Evolutionary conservation across 257 asterid species (phyloP), one percentile per base, ranked within the genome.

Genomic region (Agastache rugosa): DNA sequence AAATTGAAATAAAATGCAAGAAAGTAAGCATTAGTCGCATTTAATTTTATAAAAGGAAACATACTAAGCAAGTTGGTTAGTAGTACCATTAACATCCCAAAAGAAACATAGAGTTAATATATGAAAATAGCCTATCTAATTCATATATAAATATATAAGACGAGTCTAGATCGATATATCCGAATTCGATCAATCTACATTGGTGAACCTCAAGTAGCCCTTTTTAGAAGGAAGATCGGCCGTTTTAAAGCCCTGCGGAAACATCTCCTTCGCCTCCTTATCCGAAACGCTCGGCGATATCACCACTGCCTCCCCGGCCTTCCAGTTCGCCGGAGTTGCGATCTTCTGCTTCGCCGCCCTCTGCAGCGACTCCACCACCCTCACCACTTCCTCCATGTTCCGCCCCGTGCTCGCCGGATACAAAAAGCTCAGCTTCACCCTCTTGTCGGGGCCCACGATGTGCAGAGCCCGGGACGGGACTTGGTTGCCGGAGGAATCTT

Each of bases 311-410:
- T 88, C 97, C 7, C 93, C 97, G 0, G 84, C 85, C 20, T 90
- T 90, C 96, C 97, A 93, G 82, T 91, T 93, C 0, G 86, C 97
- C 5, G 97, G 98, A 0, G 96, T 93, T 0, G 97, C 90, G 8
- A 90, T 68, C 86, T 86, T 91, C 79, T 93, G 81, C 83, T 80
- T 72, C 1, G 82, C 71, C 6, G 91, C 96, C 84, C 63, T 80
- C 79, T 71, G 82, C 77, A 90, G 25, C 0, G 98, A 87, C 22
- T 93, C 96, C 68, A 90, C 1, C 50, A 73, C 98, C 90, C 98
- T 75, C 78, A 89, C 27, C 66, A 93, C 97, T 22, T 93, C 98
- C 1, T 93, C 97, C 94, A 91, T 87, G 88, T 92, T 92, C 11
- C 97, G 78, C 1, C 98, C 97, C 0, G 96, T 90, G 82, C 86